Base-by-base conservation (phyloP, 1,139 yeast genomes). In the Arxiozyma telluris region DNA sequence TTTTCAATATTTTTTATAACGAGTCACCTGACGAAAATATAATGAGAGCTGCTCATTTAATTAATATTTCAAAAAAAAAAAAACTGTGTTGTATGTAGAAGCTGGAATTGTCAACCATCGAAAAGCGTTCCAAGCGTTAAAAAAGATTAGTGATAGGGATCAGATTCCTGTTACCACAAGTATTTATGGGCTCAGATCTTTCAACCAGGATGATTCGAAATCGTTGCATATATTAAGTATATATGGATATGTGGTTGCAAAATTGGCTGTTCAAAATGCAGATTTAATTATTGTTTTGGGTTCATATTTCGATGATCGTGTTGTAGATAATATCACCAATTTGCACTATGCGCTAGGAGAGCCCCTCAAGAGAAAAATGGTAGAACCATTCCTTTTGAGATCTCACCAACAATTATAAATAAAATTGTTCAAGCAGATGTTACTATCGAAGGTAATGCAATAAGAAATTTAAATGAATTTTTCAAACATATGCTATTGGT, bases 251-350 rank as follows among this genome's bases (percentile, higher is more conserved):
- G 97, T 93, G 50, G 91, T 91, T 64, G 98, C 98, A 62, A 93
- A 93, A 76, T 72, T 87, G 64, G 95, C 98, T 49, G 85, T 93
- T 64, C 98, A 93, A 75, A 78, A 81, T 56, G 96, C 98, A 46
- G 98, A 93, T 73, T 76, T 93, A 65, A 88, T 93, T 67, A 76
- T 93, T 62, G 98, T 98, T 23, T 78, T 93, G 51, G 98, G 98
- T 69, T 96, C 98, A 47, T 82, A 98, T 71, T 93, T 93, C 66
- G 98, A 93, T 73, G 98, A 93, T 76, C 90, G 98, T 77, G 98
- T 93, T 63, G 93, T 98, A 50, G 86, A 94, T 67, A 82, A 82
- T 67, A 78, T 93, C 55, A 63, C 87, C 59, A 87, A 70, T 93
- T 93, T 71, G 98, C 98, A 44, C 98, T 98, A 55, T 88, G 76